Base-by-base conservation (phyloP, 1,284 basidiomycete species). In the Coriolopsis trogii region DNA sequence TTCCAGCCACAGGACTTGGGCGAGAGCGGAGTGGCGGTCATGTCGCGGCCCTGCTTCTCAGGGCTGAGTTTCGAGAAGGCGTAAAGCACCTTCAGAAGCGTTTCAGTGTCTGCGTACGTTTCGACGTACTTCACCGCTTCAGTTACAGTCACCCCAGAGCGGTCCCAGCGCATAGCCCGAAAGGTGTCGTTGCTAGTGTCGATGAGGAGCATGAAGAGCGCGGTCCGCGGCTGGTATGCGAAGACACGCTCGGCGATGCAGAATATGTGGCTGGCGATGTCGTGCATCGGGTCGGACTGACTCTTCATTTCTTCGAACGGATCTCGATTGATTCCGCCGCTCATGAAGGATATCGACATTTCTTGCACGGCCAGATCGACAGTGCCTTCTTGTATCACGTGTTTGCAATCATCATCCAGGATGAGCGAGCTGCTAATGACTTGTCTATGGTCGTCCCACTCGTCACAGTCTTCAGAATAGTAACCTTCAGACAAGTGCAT, bases 31-130 rank as follows among this genome's bases (percentile, higher is more conserved):
- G n/a, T 20, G 9, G 28, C 53, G 6, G 36, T 55, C 9, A 43
- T 44, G 39, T 62, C 60, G n/a, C 38, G 34, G 0, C 60, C 60
- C 4, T 46, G 58, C 18, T 41, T 18, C 3, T 29, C 42, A 15
- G 23, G 33, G 10, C 9, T 29, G 12, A 58, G 29, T 15, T 33
- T 9, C 6, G 37, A 40, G 21, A 51, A 57, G 2, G 46, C 30
- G 49, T 52, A n/a, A n/a, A 47, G 46, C 18, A 12, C 21, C 29
- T 25, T 47, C 3, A n/a, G n/a, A n/a, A 53, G 42, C 2, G 20
- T 6, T 24, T 10, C 6, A 13, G 41, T 46, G 18, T 40, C 37
- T 4, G 24, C 29, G 4, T 49, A 30, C 13, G 45, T 31, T 2
- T 39, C 23, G 16, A 34, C 24, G 33, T 53, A 53, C 18, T 47